Percentiles rank a stretch among this genome's conserved stretches.
phyloP scores from a whole-genome alignment of 345 rosid genomes.

The Gynandropsis gynandra region DNA sequence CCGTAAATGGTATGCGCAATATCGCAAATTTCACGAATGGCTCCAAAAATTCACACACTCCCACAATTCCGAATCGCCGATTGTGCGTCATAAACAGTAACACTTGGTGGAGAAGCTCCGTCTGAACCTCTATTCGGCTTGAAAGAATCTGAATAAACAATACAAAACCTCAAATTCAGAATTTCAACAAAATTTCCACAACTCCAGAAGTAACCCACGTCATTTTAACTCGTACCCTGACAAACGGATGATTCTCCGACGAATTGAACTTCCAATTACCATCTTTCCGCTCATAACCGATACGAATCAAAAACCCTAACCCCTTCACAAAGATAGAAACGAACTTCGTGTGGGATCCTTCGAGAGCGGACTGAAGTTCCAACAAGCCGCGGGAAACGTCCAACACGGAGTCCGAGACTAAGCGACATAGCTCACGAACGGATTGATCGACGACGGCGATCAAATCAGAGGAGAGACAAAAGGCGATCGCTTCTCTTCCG shows the following conservation, averaged over 20 bases:
- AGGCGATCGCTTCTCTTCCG: conserved; percentile 57
- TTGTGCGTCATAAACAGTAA: conserved; percentile 49
- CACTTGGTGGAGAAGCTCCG: conserved; percentile 65
- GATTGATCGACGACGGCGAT: conserved; percentile 79
- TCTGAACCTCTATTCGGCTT: conserved; percentile 49
- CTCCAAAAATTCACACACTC: conserved; percentile 71
- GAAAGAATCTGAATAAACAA: conserved; percentile 53
- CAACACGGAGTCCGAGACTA: conserved; percentile 49
- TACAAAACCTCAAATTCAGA: neutral
- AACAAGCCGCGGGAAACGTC: conserved; percentile 52
- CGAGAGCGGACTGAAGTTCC: conserved; percentile 83
- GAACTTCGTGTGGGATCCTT: conserved; percentile 54
- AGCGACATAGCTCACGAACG: conserved; percentile 80
- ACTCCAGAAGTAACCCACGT: neutral
- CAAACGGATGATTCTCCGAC: conserved; percentile 70
- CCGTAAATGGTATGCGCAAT: conserved; percentile 40
- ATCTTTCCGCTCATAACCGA: conserved; percentile 40
- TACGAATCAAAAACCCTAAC: conserved; percentile 51
- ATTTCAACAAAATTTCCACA: neutral
- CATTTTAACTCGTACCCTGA: conserved; percentile 40
- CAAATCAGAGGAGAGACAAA: conserved; percentile 56
- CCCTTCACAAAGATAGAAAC: conserved; percentile 54
- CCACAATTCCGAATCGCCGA: conserved; percentile 41
- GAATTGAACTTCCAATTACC: conserved; percentile 46
- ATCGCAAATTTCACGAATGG: conserved; percentile 54